Evolutionary conservation across 2,329 filamentous ascomycete species (phyloP).

Genomic region (Ceratocystis albifundus): DNA sequence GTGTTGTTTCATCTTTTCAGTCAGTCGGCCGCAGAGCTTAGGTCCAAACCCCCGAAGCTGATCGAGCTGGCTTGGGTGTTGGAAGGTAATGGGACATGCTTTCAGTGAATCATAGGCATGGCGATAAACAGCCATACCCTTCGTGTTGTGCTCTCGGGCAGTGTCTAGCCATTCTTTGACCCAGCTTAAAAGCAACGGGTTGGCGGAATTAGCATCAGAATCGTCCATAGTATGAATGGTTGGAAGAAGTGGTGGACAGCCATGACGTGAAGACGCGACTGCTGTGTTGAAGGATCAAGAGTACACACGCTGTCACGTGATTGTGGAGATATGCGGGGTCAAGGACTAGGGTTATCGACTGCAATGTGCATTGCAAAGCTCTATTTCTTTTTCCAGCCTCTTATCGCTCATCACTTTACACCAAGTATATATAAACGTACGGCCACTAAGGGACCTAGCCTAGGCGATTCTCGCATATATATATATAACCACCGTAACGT

Average conservation of each 20-base stretch:
- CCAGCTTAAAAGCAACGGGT: constrained; percentile 60
- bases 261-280: too few species aligned
- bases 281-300: too few species aligned
- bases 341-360: too few species aligned
- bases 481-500: not conserved
- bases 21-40: constrained; percentile 58
- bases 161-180: constrained; percentile 66
- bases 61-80: constrained; percentile 61
- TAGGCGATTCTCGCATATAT: not conserved
- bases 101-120: constrained; percentile 68
- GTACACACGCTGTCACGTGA: not conserved
- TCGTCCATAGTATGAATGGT: not conserved
- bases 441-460: not conserved
- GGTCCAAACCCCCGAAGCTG: constrained; percentile 63
- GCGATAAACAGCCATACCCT: constrained; percentile 59
- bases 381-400: too few species aligned
- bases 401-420: too few species aligned
- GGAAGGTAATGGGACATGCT: constrained; percentile 57
- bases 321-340: too few species aligned
- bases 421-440: not conserved
- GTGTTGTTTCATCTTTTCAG: constrained; percentile 47
- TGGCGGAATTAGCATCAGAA: constrained; percentile 39
- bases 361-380: too few species aligned
- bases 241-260: constrained; percentile 13
- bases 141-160: constrained; percentile 56